Evolutionary conservation across 305 asterid genomes (phyloP).

Genomic region (Petunia hybrid): DNA sequence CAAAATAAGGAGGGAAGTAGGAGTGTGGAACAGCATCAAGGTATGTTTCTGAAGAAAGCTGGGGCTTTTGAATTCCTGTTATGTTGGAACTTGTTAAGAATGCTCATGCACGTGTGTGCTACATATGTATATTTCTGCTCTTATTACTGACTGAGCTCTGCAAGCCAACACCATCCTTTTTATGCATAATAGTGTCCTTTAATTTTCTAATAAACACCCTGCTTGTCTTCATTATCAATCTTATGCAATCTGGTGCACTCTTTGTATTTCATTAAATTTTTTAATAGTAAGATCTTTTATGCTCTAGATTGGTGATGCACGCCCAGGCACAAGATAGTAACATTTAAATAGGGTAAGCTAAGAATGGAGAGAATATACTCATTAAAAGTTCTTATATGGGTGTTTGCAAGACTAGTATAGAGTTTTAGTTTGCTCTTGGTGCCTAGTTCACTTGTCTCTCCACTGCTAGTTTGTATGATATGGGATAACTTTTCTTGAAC

Average conservation of each 20-base stretch:
- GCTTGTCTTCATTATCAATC: neutral
- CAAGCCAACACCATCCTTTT: neutral
- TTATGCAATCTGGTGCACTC: neutral
- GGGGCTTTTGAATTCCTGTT: neutral
- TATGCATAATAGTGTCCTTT: neutral
- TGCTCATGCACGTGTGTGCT: neutral
- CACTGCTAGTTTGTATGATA: constrained; percentile 9
- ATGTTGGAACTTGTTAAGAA: neutral
- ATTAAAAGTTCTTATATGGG: neutral
- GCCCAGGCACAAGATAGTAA: neutral
- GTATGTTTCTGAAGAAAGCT: neutral
- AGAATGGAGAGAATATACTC: neutral
- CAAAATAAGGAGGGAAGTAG: neutral
- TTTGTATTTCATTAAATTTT: neutral
- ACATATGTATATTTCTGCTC: neutral
- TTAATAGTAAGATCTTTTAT: neutral
- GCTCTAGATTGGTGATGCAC: constrained; percentile 7
- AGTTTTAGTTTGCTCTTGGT: constrained; percentile 5
- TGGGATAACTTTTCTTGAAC: neutral
- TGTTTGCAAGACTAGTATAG: neutral
- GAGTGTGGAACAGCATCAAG: neutral
- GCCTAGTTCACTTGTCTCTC: neutral
- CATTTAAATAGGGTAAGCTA: neutral
- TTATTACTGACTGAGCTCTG: neutral
- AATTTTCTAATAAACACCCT: neutral